Base-by-base conservation (phyloP, 495 filamentous ascomycete species). In the Penicillium robsamsonii region DNA sequence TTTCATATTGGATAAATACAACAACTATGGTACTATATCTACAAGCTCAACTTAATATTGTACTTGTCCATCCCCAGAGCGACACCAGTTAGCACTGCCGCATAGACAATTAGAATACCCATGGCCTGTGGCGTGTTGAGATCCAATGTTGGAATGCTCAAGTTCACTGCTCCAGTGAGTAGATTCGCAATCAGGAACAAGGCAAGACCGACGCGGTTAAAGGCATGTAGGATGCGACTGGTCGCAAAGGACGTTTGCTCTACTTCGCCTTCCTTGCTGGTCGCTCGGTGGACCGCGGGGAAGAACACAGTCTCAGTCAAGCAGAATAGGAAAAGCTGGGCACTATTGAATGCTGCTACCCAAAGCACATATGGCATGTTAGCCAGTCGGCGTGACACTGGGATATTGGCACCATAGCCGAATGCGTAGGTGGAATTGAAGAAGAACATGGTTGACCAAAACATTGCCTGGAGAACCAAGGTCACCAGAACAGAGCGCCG, bases 331-430 rank as follows among this genome's bases (percentile, higher is more conserved):
- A 88, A 76, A 17, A 99, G 71, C 67, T 96, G 90, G 7, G 73
- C 76, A 51, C 81, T 87, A 69, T 97, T 99, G 79, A 92, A 97
- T 6, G 91, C 86, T 12, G 84, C 76, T 15, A 95, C 87, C 93
- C 93, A 99, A 46, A 96, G 75, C 31, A 97, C 75, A 65, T 99
- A 99, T 0, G 94, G 92, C 50, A 96, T 83, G 65, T 97, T 97
- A 9, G 94, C 94, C 17, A 99, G 73, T 11, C 94, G 84, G 29
- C 94, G 86, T 5, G 94, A 97, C 6, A 97, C 90, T 3, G 75
- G 75, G 20, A 96, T 76, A 25, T 69, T 70, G 37, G 76, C 74
- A 6, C 82, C 84, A 20, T 87, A 76, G 10, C 90, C 92, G 54
- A 88, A 83, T 4, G 76, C 74, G 60, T 82, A 89, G 43, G 81